Evolutionary conservation across 2,329 filamentous ascomycete genomes (phyloP), one percentile per base, ranked within the genome.

Genomic region (Cladophialophora bantiana): DNA sequence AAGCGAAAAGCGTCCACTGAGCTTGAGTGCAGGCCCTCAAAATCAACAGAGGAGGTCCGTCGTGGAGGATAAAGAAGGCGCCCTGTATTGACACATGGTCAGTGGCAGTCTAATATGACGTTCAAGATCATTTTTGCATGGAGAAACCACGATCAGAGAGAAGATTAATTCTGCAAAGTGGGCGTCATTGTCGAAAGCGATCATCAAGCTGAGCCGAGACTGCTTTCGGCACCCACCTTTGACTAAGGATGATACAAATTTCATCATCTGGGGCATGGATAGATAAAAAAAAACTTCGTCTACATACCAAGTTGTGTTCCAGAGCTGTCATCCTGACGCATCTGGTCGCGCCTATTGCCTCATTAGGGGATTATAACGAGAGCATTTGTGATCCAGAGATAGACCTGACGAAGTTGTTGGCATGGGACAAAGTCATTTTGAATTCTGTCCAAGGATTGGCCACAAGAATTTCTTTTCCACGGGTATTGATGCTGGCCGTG

Each of bases 161-260:
- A 81, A 81, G 79, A 81, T 81, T 80, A 73, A 70, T 71, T 81
- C 79, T 76, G 74, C 79, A 80, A 18, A 36, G 74, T 72, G 77
- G 75, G 77, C 32, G 31, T 78, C 42, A 42, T 58, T 31, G 53
- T 72, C 77, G 76, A 77, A 77, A 78, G 54, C 77, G 68, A 69
- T 69, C 73, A 73, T 72, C 68, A 59, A 68, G 53, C 60, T 42
- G 56, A 63, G 59, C 45, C 55, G 65, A 71, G 71, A 68, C 67
- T 72, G 64, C 66, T 67, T 62, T 54, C 72, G 67, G 42, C 59
- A 48, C 58, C 63, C 57, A 82, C 79, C 81, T 96, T 89, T 86
- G 93, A 84, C 92, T 96, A 96, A 96, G 93, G 93, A 96, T 96
- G 93, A 96, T 92, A 90, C 93, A 86, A 81, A 84, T 93, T 95